Base-by-base conservation (phyloP, 768 basidiomycete genomes). In the Suillus bovinus region DNA sequence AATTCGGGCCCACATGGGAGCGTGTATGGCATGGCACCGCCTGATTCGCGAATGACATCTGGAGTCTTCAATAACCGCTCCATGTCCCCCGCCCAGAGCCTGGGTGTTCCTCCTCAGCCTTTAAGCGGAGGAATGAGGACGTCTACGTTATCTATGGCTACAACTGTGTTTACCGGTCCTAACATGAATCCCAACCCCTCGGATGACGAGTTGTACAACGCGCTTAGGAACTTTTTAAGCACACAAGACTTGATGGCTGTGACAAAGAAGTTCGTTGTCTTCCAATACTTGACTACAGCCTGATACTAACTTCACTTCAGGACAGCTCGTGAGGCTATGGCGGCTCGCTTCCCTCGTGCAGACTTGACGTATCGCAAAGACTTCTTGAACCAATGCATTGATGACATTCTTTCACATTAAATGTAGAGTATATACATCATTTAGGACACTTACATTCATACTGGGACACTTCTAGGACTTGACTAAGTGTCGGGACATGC, bases 171-270 rank as follows among this genome's bases (percentile, higher is more conserved):
- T 64, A 75, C 79, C 10, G 76, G 71, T 49, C 80, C 84, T 22
- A 86, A 80, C 68, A 76, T 77, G 67, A 82, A 81, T 67, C 77
- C 84, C 8, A 79, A 86, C 54, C 87, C 88, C 14, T 79, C 74
- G 0, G 85, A 89, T 66, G 86, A 87, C 16, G 86, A 87, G 65
- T 66, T 89, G 49, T 77, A 86, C 66, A 79, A 72, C 17, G 81
- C 84, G 20, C 73, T 89, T 20, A 78, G 84, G 58, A 78, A 78
- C 27, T 87, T 86, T 68, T 68, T 90, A 60, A 83, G 86, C 59
- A 83, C 84, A 27, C 86, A 88, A 67, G 86, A 90, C 70, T 71
- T 89, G 66, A 88, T 90, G 88, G 81, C 80, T n/a, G 86, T 89
- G 52, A 86, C 85, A 65, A 87, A 87, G 79, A 86, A 85, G 83